Percentiles rank a stretch among this genome's conserved stretches.
Conservation (phyloP, 352 stramenopile genomes). For the Phytophthora colocasiae region DNA sequence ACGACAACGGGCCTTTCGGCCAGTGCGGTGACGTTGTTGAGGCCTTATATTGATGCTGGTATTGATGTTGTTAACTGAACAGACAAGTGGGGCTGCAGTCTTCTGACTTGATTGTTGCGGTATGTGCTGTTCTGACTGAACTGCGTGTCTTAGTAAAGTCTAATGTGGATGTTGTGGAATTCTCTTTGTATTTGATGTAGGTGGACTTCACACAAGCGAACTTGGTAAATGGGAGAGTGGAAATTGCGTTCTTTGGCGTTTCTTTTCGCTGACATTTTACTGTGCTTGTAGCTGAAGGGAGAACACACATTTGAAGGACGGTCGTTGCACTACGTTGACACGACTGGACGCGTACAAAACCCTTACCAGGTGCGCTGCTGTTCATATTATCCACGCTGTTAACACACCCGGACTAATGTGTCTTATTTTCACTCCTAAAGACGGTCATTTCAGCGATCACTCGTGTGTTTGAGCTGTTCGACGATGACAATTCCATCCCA, state of each 20-base stretch:
- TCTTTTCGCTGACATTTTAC: constrained; percentile 6
- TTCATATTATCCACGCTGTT: neutral
- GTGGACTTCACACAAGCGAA: constrained; percentile 81
- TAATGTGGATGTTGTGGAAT: neutral
- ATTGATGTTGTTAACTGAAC: neutral
- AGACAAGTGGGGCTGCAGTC: constrained; percentile 69
- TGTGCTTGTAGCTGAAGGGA: constrained; percentile 60
- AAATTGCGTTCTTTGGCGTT: neutral
- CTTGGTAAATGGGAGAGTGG: constrained; percentile 25
- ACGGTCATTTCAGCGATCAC: constrained; percentile 80
- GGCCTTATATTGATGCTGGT: constrained; percentile 4
- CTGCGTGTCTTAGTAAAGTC: neutral
- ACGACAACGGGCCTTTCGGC: neutral
- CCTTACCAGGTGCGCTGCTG: constrained; percentile 57
- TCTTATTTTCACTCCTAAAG: constrained; percentile 30
- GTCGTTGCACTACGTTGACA: constrained; percentile 74
- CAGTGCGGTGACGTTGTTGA: neutral
- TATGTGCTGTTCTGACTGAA: constrained; percentile 13
- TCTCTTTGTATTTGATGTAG: constrained; percentile 18
- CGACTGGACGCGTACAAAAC: constrained; percentile 55
- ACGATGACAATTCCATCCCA: constrained; percentile 81
- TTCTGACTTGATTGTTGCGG: constrained; percentile 67
- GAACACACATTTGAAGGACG: constrained; percentile 69
- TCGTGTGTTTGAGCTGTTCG: constrained; percentile 76
- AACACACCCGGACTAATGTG: neutral